Evolutionary conservation across 2,329 filamentous ascomycete species (phyloP).

Genomic region (Colletotrichum camelliae): DNA sequence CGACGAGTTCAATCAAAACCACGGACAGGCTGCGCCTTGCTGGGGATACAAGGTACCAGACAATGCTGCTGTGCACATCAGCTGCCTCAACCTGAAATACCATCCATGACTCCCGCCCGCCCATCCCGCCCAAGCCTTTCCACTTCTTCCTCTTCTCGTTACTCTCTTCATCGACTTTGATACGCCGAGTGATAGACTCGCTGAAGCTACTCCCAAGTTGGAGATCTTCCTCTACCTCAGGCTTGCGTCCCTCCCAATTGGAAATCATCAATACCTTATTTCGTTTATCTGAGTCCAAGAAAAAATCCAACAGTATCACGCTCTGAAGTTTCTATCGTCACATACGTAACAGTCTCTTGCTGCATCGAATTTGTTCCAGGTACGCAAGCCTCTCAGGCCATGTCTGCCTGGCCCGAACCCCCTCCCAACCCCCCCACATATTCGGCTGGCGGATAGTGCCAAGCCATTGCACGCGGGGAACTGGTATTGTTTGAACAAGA

Average conservation of each 20-base stretch:
- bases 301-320: background rate
- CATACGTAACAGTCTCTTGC: background rate
- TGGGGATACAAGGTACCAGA: slow-evolving; percentile 1
- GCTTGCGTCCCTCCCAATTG: background rate
- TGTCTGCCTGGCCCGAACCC: background rate
- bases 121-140: background rate
- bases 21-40: slow-evolving; percentile 23
- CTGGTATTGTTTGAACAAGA: background rate
- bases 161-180: background rate
- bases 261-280: background rate
- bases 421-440: background rate
- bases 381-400: background rate
- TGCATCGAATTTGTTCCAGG: background rate
- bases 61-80: background rate
- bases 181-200: background rate
- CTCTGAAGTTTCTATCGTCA: background rate
- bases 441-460: background rate
- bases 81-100: slow-evolving; percentile 27
- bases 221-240: background rate
- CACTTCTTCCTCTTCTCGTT: background rate
- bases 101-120: slow-evolving; percentile 26
- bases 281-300: background rate
- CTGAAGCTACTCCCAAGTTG: slow-evolving; percentile 3
- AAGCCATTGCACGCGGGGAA: background rate
- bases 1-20: slow-evolving; percentile 33